Evolutionary conservation across 495 filamentous ascomycete species (phyloP).

Genomic region (Evernia prunastri): DNA sequence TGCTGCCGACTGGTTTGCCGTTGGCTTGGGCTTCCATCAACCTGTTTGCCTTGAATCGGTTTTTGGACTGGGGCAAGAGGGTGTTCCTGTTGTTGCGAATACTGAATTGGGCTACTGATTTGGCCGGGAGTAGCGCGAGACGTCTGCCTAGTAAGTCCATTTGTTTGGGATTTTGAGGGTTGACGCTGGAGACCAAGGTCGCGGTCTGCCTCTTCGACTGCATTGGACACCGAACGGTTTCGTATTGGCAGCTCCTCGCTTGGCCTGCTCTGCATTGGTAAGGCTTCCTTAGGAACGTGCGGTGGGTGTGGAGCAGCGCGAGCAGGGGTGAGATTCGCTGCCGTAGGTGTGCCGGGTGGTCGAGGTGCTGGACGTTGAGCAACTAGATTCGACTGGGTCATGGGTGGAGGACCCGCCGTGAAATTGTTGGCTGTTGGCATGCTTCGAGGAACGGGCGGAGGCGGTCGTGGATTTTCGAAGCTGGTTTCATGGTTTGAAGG

Average conservation of each 20-base stretch:
- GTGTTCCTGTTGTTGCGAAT: slow-evolving; percentile 82
- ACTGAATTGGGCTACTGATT: slow-evolving; percentile 45
- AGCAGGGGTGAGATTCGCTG: slow-evolving; percentile 45
- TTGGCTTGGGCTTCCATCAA: slow-evolving; percentile 62
- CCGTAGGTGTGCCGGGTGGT: slow-evolving; percentile 59
- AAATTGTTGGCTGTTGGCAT: slow-evolving; percentile 31
- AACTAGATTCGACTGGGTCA: slow-evolving; percentile 23
- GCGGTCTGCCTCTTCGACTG: slow-evolving; percentile 14
- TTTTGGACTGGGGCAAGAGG: slow-evolving; percentile 69
- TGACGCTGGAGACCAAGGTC: slow-evolving; percentile 35
- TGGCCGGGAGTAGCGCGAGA: slow-evolving; percentile 31
- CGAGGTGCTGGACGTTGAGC: slow-evolving; percentile 45
- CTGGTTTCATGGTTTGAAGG: slow-evolving; percentile 85
- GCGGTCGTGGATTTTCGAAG: slow-evolving; percentile 93
- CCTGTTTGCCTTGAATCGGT: slow-evolving; percentile 48
- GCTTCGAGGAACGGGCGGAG: slow-evolving; percentile 77
- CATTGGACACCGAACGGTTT: slow-evolving; percentile 23
- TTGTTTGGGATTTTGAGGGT: slow-evolving; percentile 38
- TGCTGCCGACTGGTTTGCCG: slow-evolving; percentile 35
- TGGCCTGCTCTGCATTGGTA: slow-evolving; percentile 47
- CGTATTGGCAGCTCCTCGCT: slow-evolving; percentile 43
- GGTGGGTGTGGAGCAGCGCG: slow-evolving; percentile 43
- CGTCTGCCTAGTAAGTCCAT: slow-evolving; percentile 33
- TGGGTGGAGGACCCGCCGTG: slow-evolving; percentile 35
- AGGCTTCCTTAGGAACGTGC: slow-evolving; percentile 46